Evolutionary conservation across 169 alveolate species (phyloP).

Genomic region (Plasmodium knowlesi): DNA sequence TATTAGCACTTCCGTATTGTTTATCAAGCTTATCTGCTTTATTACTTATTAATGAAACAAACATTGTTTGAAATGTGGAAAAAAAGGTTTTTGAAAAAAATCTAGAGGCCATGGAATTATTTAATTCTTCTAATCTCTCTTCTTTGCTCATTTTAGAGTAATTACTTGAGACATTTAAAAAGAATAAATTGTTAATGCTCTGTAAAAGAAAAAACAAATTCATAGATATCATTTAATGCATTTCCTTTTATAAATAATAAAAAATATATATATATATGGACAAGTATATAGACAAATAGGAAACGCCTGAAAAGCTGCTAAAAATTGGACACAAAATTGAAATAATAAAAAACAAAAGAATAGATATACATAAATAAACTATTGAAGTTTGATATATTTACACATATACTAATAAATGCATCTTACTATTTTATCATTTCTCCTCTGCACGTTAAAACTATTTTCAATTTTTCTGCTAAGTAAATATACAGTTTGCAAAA

Average conservation of each 20-base stretch:
- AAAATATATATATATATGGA: background rate
- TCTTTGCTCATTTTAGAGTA: conserved; percentile 34
- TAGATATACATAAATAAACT: background rate
- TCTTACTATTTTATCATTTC: conserved; percentile 37
- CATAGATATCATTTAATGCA: background rate
- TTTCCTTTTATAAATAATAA: background rate
- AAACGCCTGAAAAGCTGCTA: background rate
- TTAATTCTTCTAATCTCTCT: conserved; percentile 6
- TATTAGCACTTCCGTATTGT: background rate
- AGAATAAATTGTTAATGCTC: conserved; percentile 20
- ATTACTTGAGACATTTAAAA: conserved; percentile 14
- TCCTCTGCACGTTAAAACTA: conserved; percentile 13
- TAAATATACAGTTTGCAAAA: conserved; percentile 29
- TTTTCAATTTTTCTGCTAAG: conserved; percentile 30
- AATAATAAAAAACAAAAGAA: background rate
- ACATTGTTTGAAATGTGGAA: conserved; percentile 20
- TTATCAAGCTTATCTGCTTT: conserved; percentile 16
- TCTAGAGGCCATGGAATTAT: conserved; percentile 32
- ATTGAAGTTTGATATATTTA: background rate
- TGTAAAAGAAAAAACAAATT: background rate
- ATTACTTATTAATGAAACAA: conserved; percentile 4
- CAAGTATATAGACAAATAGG: background rate
- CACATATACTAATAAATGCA: background rate
- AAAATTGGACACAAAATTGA: background rate
- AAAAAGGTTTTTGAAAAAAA: conserved; percentile 33